Evolutionary conservation across 1,284 basidiomycete species (phyloP), one percentile per base, ranked within the genome.

Genomic region (Tremellales sp.): DNA sequence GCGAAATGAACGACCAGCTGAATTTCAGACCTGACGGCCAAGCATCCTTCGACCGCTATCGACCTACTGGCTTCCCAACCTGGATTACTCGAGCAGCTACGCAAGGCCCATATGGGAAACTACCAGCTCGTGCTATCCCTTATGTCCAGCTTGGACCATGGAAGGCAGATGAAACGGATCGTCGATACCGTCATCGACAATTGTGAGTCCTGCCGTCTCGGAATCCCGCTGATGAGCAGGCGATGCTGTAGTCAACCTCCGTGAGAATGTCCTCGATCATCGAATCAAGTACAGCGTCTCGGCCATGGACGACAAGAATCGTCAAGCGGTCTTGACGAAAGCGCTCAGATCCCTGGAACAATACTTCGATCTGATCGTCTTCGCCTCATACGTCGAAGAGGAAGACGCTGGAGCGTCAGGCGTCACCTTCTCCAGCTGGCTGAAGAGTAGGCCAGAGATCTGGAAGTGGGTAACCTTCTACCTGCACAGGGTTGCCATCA

Each of bases 291-390:
- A 93, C 70, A 86, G 90, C 13, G 78, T 92, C 26, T 84, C 85
- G 24, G 85, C 82, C 13, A 81, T 86, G 72, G 82, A 85, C 41
- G 84, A 87, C 61, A 82, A 80, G 48, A 61, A 64, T 33, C 58
- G 70, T 6, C 66, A 74, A 42, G 54, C 56, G 2, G 64, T 70
- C 26, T 68, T 78, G 11, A 64, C 70, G n/a, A 70, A 72, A 48
- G 78, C 77, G 1, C 55, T 77, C 7, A 65, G 76, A 39, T 73
- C 78, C 4, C 73, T 82, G 22, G 80, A 82, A 57, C 78, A 79
- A 56, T 81, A 81, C 68, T 97, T 96, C 76, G 97, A 97, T 75
- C 82, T 94, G 54, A 88, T 98, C 52, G 88, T 89, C 0, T 98
- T 97, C 65, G 86, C 92, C 2, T 89, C 85, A 54, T 99, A 90